phyloP scores from a whole-genome alignment of 371 early-diverging fungal genomes.

The Mycotypha africana region DNA sequence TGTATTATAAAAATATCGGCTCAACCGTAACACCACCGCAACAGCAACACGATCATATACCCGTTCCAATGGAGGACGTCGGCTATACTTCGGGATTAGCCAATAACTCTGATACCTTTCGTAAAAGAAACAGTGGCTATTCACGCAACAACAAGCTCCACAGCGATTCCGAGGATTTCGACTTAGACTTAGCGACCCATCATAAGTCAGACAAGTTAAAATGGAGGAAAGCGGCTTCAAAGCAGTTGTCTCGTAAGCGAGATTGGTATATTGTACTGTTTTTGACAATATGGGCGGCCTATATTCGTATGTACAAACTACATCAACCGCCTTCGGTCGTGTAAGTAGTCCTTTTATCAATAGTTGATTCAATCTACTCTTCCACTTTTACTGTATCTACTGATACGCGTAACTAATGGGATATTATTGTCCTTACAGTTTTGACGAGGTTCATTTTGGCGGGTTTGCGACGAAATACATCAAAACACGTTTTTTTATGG shows the following conservation, averaged over 20 bases:
- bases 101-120: constrained; percentile 7
- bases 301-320: constrained; percentile 41
- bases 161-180: constrained; percentile 12
- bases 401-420: too few relatives aligned
- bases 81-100: constrained; percentile 11
- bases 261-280: constrained; percentile 31
- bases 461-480: constrained; percentile 95
- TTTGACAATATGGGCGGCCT: constrained; percentile 36
- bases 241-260: constrained; percentile 15
- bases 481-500: constrained; percentile 91
- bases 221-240: constrained; percentile 10
- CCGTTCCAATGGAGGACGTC: constrained; percentile 12
- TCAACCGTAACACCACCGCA: neutral
- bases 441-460: constrained; percentile 99
- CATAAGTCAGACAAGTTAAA: constrained; percentile 21
- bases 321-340: constrained; percentile 42
- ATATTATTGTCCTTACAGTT: too few relatives aligned
- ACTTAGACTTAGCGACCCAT: constrained; percentile 18
- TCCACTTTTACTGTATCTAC: too few relatives aligned
- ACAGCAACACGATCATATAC: constrained; percentile 13
- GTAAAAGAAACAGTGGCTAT: constrained; percentile 6
- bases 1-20: constrained; percentile 3
- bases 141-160: neutral
- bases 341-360: too few relatives aligned
- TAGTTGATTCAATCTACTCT: too few relatives aligned